Evolutionary conservation across 345 rosid genomes (phyloP).

Genomic region (Reutealis trisperma): DNA sequence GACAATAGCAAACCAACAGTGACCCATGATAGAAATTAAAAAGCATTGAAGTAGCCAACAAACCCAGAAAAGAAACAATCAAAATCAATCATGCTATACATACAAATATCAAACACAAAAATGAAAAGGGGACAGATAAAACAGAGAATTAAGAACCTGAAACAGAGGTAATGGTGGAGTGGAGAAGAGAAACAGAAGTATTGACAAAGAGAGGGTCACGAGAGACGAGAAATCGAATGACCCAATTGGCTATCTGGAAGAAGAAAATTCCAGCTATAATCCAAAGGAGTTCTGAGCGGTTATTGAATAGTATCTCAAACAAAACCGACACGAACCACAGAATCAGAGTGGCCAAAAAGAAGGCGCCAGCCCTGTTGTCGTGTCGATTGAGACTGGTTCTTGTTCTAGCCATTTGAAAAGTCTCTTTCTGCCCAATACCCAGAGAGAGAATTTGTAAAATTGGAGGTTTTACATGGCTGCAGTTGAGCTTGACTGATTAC

Average conservation of each 20-base stretch:
- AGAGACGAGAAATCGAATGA: conserved; percentile 52
- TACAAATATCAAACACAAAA: neutral
- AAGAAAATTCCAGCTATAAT: conserved; percentile 58
- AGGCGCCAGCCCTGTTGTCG: conserved; percentile 41
- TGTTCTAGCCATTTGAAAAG: conserved; percentile 31
- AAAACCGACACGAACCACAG: conserved; percentile 78
- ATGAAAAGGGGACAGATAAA: neutral
- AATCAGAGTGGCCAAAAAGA: conserved; percentile 81
- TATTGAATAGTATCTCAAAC: conserved; percentile 72
- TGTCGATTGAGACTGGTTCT: conserved; percentile 17
- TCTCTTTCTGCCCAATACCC: neutral
- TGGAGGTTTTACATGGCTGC: neutral
- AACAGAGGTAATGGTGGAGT: conserved; percentile 68
- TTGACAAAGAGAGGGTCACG: conserved; percentile 89
- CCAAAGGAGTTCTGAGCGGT: conserved; percentile 50
- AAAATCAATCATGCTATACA: neutral
- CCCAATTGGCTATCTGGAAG: conserved; percentile 71
- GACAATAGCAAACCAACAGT: neutral
- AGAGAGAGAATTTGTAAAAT: neutral
- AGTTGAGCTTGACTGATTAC: neutral
- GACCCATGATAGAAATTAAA: neutral
- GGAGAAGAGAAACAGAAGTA: conserved; percentile 86
- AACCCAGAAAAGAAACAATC: neutral
- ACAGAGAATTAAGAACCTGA: conserved; percentile 50
- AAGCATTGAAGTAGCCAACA: neutral